phyloP scores from a whole-genome alignment of 2,329 filamentous ascomycete genomes.

The Huntiella moniliformis region DNA sequence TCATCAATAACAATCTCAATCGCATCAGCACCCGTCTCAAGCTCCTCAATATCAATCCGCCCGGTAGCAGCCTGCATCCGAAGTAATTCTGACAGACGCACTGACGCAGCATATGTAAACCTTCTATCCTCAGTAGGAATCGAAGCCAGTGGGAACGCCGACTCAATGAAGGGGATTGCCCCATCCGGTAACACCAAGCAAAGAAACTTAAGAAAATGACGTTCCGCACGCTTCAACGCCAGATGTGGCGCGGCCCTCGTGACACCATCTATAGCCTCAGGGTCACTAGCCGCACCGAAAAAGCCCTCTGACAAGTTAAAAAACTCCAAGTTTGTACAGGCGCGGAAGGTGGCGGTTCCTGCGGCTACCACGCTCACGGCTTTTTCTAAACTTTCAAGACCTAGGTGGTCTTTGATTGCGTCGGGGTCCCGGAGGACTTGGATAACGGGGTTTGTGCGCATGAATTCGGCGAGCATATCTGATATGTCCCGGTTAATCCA shows the following conservation, averaged over 20 bases:
- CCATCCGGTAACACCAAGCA: conserved; percentile 37
- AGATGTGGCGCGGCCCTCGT: conserved; percentile 38
- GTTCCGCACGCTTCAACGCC: conserved; percentile 47
- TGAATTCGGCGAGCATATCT: conserved; percentile 40
- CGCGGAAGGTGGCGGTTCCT: conserved; percentile 39
- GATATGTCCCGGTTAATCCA: conserved; percentile 49
- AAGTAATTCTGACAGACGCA: conserved; percentile 39
- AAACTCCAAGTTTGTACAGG: conserved; percentile 57
- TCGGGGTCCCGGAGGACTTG: conserved; percentile 47
- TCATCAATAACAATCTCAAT: conserved; percentile 37
- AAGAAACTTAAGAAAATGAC: conserved; percentile 51
- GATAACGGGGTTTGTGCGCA: conserved; percentile 48
- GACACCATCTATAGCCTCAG: conserved; percentile 16
- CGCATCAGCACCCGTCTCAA: conserved; percentile 48
- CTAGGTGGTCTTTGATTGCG: conserved; percentile 45
- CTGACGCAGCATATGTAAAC: conserved; percentile 49
- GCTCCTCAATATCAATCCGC: conserved; percentile 38
- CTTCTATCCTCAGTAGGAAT: conserved; percentile 39
- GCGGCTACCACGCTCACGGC: conserved; percentile 39
- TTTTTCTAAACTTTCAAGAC: conserved; percentile 33
- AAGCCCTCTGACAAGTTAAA: conserved; percentile 49
- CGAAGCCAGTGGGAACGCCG: conserved; percentile 45
- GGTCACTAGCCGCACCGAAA: conserved; percentile 14
- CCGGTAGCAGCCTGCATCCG: conserved; percentile 18
- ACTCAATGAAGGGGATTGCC: conserved; percentile 39